Conservation (phyloP, 176 grass and related monocot genomes). For the Metroxylon sagu region DNA sequence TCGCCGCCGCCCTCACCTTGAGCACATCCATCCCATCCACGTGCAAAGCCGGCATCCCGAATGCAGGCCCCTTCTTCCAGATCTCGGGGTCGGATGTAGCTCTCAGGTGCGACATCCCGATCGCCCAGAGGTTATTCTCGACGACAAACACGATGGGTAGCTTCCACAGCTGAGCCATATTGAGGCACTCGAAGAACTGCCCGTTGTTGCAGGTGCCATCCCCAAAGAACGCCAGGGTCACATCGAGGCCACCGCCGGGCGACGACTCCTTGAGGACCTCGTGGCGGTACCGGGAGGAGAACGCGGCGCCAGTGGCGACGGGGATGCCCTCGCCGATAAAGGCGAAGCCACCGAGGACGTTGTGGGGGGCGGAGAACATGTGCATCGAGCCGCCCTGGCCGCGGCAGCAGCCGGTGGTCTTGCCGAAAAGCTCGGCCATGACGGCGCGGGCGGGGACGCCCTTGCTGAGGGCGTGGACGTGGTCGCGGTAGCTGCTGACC, state of each 20-base stretch:
- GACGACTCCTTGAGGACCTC: too few species aligned
- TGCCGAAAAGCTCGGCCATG: too few species aligned
- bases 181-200: constrained; percentile 1
- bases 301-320: too few species aligned
- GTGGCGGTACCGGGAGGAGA: too few species aligned
- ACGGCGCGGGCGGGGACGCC: too few species aligned
- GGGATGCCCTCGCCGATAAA: too few species aligned
- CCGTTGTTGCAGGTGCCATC: constrained; percentile 1
- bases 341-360: too few species aligned
- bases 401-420: too few species aligned
- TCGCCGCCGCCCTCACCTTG: neutral
- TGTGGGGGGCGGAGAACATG: too few species aligned
- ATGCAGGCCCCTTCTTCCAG: constrained; percentile 1
- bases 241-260: too few species aligned
- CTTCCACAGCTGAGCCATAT: constrained; percentile 1
- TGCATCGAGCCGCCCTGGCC: too few species aligned
- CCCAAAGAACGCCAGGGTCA: neutral
- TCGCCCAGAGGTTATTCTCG: neutral
- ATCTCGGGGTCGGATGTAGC: neutral
- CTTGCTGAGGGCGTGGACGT: constrained; percentile 37
- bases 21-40: constrained; percentile 4
- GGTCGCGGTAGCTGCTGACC: constrained; percentile 90
- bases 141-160: neutral
- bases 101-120: neutral
- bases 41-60: neutral